Conservation (phyloP, 2,329 filamentous ascomycete species). For the Drechslerella stenobrocha region DNA sequence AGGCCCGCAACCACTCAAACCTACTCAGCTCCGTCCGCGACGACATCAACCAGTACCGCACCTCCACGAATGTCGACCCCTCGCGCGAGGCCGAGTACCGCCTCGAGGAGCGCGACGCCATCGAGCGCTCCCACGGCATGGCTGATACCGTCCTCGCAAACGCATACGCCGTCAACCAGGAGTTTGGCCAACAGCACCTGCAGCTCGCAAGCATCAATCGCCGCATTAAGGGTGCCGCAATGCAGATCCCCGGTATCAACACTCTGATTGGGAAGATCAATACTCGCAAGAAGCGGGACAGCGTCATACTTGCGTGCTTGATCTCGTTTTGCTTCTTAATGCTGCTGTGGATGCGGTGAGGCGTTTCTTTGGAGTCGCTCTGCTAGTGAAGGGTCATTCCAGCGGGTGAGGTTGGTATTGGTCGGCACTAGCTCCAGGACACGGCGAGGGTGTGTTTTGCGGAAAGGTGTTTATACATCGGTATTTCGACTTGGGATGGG, state of each 20-base stretch:
- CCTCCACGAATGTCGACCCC: constrained; percentile 54
- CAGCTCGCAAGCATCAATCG: constrained; percentile 85
- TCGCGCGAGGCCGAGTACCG: constrained; percentile 87
- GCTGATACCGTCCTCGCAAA: constrained; percentile 89
- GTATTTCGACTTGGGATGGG: neutral
- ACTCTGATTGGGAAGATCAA: constrained; percentile 88
- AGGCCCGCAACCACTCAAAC: constrained; percentile 83
- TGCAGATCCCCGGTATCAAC: constrained; percentile 90
- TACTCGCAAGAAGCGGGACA: constrained; percentile 90
- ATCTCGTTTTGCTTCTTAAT: constrained; percentile 89
- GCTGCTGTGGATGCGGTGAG: constrained; percentile 75
- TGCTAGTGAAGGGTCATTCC: too few relatives aligned
- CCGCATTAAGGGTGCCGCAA: constrained; percentile 83
- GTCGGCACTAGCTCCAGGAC: too few relatives aligned
- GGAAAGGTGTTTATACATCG: constrained; percentile 10
- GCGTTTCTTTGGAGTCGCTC: neutral
- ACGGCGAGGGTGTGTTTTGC: constrained; percentile 13
- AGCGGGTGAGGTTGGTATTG: neutral
- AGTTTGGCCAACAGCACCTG: constrained; percentile 82
- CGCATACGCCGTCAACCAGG: constrained; percentile 95
- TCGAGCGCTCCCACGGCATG: constrained; percentile 88
- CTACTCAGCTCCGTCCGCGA: constrained; percentile 85
- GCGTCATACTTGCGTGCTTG: constrained; percentile 86
- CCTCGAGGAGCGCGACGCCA: constrained; percentile 80
- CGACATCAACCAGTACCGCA: constrained; percentile 87